Evolutionary conservation across 129 eudicot genomes (phyloP).

Genomic region (Scalesia atractyloides): DNA sequence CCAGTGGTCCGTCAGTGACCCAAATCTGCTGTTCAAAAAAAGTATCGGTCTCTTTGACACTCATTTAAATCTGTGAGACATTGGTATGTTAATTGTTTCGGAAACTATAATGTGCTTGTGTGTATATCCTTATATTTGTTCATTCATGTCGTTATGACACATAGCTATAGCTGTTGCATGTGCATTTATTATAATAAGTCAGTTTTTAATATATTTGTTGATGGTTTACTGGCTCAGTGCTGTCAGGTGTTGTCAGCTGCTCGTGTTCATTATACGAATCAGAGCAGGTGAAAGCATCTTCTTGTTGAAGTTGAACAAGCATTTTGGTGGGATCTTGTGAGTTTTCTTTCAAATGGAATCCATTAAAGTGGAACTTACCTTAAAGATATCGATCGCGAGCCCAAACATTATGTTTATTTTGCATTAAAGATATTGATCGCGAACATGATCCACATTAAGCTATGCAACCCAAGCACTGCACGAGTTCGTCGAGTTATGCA

Average conservation of each 20-base stretch:
- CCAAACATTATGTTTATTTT: too few species aligned
- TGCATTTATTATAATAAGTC: constrained; percentile 2
- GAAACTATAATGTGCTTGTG: not conserved
- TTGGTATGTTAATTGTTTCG: not conserved
- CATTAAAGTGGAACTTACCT: too few species aligned
- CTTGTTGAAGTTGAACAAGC: not conserved
- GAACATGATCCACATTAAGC: too few species aligned
- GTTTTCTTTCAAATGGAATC: too few species aligned
- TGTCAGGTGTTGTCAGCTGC: not conserved
- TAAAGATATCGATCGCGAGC: too few species aligned
- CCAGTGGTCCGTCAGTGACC: too few species aligned
- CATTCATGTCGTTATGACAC: not conserved
- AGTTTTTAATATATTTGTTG: not conserved
- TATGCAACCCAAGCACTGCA: too few species aligned
- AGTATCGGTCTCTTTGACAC: constrained; percentile 9
- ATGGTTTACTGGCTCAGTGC: too few species aligned
- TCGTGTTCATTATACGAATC: not conserved
- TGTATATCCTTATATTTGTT: not conserved
- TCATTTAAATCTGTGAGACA: not conserved
- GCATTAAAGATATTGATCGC: too few species aligned
- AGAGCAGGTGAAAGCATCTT: not conserved
- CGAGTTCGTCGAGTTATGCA: too few species aligned
- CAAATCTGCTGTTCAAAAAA: too few species aligned
- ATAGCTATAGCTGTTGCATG: not conserved
- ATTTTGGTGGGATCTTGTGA: not conserved